Evolutionary conservation across 2,329 filamentous ascomycete species (phyloP), one percentile per base, ranked within the genome.

Genomic region (Paraphaeosphaeria minitans): DNA sequence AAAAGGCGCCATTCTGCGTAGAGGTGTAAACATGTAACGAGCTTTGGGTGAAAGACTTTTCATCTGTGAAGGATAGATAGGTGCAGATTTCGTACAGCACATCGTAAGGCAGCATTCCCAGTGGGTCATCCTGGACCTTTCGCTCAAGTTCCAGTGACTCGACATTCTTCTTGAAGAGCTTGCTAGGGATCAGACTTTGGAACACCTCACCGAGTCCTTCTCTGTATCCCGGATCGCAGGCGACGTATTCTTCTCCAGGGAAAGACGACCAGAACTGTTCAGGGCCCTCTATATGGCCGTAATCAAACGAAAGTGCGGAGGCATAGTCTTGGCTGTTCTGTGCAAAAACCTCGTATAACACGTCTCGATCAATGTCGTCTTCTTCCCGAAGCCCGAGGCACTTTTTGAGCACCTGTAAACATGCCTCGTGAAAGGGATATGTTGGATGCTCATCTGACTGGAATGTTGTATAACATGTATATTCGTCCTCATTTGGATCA

Each of bases 381-480:
- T 33, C 21, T 12, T 60, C 48, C 0, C 48, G 24, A 8, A 62
- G 65, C 10, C 29, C 33, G 3, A 69, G n/a, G 16, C 41, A 53
- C 24, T 52, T 56, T 8, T 61, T 59, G 1, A 71, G 60, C 31
- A 70, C 43, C 10, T 59, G 43, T 48, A 61, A 64, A 29, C 68
- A 71, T 1, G 56, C 56, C 27, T 64, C 59, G 49, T 70, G 67
- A 22, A 70, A 66, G 3, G 66, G 67, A 48, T 58, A 69, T 13
- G 55, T 55, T 6, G 31, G 29, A 1, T 47, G 39, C 0, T 49
- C 35, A 4, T 61, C 61, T 1, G 45, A 21, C 13, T 59, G 50
- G 6, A 55, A 58, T 0, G 39, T 9, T 6, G 47, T 22, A 33
- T 63, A 67, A 31, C 63, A 64, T 14, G 37, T 19, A 37, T 56